Percentiles rank a stretch among this genome's conserved stretches.
These are phyloP conservation scores for Mucor irregularis DNA, from an alignment of 371 early-diverging fungal species.

Conservation along the genomic window DNA sequence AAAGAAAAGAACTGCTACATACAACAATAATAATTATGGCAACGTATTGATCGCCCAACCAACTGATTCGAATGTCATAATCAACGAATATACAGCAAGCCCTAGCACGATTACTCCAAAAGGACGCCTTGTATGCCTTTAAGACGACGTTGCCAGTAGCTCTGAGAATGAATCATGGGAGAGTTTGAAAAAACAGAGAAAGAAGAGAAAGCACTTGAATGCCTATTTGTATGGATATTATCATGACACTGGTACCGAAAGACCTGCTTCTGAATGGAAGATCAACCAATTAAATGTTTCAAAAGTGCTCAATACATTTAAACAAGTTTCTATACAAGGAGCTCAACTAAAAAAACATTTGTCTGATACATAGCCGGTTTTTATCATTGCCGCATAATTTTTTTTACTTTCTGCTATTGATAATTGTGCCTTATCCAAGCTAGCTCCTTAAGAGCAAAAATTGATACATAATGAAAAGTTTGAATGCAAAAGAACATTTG, in stretches of 20 bases:
- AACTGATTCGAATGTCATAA: too few relatives aligned
- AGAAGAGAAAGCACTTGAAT: conserved; percentile 4
- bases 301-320: not conserved
- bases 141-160: conserved; percentile 2
- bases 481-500: conserved; percentile 4
- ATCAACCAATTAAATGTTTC: not conserved
- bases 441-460: conserved; percentile 6
- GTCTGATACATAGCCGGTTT: conserved; percentile 1
- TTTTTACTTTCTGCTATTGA: conserved; percentile 1
- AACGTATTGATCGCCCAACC: conserved; percentile 5
- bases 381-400: conserved; percentile 4
- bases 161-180: conserved; percentile 1
- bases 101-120: too few relatives aligned
- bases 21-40: conserved; percentile 9
- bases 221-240: conserved; percentile 5
- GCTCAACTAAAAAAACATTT: conserved; percentile 4
- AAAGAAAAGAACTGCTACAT: not conserved
- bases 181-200: conserved; percentile 3
- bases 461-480: not conserved
- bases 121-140: too few relatives aligned
- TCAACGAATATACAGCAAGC: too few relatives aligned
- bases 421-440: conserved; percentile 4
- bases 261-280: not conserved
- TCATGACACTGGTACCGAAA: not conserved
- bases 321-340: conserved; percentile 4